Evolutionary conservation across 2,329 filamentous ascomycete species (phyloP).

Genomic region (Gaeumannomyces tritici): DNA sequence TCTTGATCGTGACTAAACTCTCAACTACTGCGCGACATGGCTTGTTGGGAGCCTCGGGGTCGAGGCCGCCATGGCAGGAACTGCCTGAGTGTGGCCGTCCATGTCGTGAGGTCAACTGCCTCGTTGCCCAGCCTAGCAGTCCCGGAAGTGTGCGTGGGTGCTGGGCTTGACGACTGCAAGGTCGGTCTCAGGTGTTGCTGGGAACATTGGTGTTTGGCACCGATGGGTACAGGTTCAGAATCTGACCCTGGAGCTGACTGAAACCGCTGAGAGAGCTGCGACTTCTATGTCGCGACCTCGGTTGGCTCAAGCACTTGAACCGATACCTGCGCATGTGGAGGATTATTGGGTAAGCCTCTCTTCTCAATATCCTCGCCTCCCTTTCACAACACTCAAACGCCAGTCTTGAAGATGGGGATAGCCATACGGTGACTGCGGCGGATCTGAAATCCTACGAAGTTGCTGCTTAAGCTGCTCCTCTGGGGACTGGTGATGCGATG

Average conservation of each 20-base stretch:
- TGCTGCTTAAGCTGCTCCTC: slow-evolving; percentile 16
- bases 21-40: not conserved
- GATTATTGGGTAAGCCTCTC: slow-evolving; percentile 4
- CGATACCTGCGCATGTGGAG: slow-evolving; percentile 10
- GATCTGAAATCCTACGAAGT: slow-evolving; percentile 16
- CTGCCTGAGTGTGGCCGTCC: not conserved
- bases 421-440: slow-evolving; percentile 13
- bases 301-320: slow-evolving; percentile 15
- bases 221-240: slow-evolving; percentile 13
- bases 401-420: not conserved
- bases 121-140: not conserved
- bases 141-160: too few relatives aligned
- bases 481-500: slow-evolving; percentile 12
- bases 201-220: slow-evolving; percentile 2
- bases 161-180: not conserved
- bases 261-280: slow-evolving; percentile 16
- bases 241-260: slow-evolving; percentile 13
- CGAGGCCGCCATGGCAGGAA: not conserved
- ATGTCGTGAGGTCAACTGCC: not conserved
- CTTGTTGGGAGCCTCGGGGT: not conserved
- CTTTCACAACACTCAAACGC: not conserved
- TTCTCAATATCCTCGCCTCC: not conserved
- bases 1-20: not conserved
- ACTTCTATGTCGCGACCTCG: slow-evolving; percentile 14
- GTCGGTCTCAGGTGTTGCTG: slow-evolving; percentile 1